Evolutionary conservation across 306 rosid genomes (phyloP), one percentile per base, ranked within the genome.

Genomic region (Vachellia collinsii): DNA sequence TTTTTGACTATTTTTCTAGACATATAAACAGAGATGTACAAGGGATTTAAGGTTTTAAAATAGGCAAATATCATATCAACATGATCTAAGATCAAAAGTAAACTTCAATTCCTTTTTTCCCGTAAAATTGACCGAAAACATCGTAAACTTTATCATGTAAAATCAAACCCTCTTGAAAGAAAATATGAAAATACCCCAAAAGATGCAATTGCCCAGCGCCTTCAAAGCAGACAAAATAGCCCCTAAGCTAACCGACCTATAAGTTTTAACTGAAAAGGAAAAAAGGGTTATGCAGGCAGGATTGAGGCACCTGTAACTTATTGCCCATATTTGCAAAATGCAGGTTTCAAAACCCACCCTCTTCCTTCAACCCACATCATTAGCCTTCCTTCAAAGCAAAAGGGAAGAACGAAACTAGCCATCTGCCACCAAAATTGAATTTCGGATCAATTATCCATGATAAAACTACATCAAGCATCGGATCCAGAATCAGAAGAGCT

Each of bases 251-350:
- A 80, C 84, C 82, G 86, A 86, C 79, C 87, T 83, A 80, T 84
- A 84, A 81, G 89, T 90, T 88, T 79, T 50, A 42, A 76, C 50
- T 70, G 29, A 84, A 89, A 85, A 84, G 59, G 16, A 44, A 70
- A 46, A 44, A 63, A 72, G 38, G 54, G 80, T 74, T 75, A 84
- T 77, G 83, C 79, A 84, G 88, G 85, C 85, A 84, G 92, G 85
- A 81, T 84, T 79, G 88, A 83, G 88, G 89, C 89, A 86, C 91
- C 93, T 83, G 89, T 85, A 82, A 80, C 92, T 91, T 88, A 91
- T 91, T 88, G 88, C 92, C 81, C 83, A 88, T 88, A 87, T 88
- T 87, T 85, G 97, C 93, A 90, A 89, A 86, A 91, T 93, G 90
- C 92, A 88, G 90, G 92, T 81, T 87, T 91, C 88, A 88, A 81